These are phyloP conservation scores for Massarina eburnea DNA, from an alignment of 2,329 filamentous ascomycete species.

Conservation along the genomic window DNA sequence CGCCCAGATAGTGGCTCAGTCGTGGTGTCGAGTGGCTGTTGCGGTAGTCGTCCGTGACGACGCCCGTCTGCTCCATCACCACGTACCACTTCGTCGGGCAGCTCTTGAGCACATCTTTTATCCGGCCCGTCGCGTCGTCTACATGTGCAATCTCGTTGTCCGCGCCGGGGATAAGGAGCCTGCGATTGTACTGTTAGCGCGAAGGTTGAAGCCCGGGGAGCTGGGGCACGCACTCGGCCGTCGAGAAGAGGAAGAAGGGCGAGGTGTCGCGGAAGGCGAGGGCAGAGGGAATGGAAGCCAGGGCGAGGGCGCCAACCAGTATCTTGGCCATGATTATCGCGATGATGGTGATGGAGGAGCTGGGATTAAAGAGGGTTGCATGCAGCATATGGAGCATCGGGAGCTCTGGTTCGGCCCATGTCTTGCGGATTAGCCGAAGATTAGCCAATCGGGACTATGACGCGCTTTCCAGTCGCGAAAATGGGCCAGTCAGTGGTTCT, in stretches of 20 bases:
- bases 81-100: constrained; percentile 79
- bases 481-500: too few species aligned
- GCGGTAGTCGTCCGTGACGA: constrained; percentile 69
- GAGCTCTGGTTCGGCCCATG: too few species aligned
- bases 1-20: constrained; percentile 55
- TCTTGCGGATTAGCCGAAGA: constrained; percentile 9
- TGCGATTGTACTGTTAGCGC: constrained; percentile 28
- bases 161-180: constrained; percentile 28
- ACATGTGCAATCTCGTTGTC: constrained; percentile 45
- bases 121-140: constrained; percentile 44
- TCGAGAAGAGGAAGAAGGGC: constrained; percentile 87
- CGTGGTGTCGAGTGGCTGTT: constrained; percentile 55
- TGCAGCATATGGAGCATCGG: constrained; percentile 12
- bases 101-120: constrained; percentile 55
- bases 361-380: constrained; percentile 10
- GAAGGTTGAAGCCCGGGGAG: constrained; percentile 3
- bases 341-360: constrained; percentile 17
- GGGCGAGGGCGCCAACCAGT: constrained; percentile 50
- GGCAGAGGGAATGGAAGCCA: constrained; percentile 58
- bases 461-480: constrained; percentile 14
- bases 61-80: constrained; percentile 74
- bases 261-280: constrained; percentile 83
- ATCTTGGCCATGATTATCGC: constrained; percentile 44
- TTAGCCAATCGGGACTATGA: constrained; percentile 25
- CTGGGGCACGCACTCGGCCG: constrained; percentile 65